Conservation (phyloP, 306 rosid genomes). For the Pyrus betulifolia region DNA sequence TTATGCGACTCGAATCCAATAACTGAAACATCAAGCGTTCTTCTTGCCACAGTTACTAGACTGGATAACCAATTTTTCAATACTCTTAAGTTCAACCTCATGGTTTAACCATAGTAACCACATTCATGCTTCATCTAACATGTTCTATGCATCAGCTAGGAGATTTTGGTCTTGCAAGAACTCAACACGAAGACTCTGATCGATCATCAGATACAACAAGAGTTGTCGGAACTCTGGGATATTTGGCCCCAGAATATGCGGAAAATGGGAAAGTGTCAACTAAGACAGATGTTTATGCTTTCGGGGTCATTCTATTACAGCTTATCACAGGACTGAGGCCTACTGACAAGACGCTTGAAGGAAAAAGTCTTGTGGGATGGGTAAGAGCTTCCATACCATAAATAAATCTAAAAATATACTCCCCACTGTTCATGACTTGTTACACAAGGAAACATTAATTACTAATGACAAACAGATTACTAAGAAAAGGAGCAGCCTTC, state of each 20-base stretch:
- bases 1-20: not conserved
- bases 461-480: not conserved
- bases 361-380: slow-evolving; percentile 89
- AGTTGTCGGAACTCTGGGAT: slow-evolving; percentile 79
- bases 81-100: not conserved
- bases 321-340: slow-evolving; percentile 73
- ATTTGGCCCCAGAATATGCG: slow-evolving; percentile 91
- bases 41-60: not conserved
- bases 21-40: not conserved
- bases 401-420: not conserved
- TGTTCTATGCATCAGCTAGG: slow-evolving; percentile 46
- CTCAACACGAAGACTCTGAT: slow-evolving; percentile 38
- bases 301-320: slow-evolving; percentile 75
- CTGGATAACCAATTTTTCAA: not conserved
- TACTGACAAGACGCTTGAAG: slow-evolving; percentile 63
- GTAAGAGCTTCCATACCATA: slow-evolving; percentile 34
- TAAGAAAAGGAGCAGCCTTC: not conserved
- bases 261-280: slow-evolving; percentile 76
- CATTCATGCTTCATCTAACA: slow-evolving; percentile 11
- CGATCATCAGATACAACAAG: slow-evolving; percentile 49
- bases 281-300: slow-evolving; percentile 81
- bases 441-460: not conserved
- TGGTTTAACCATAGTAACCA: not conserved
- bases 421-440: not conserved
- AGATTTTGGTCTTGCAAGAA: slow-evolving; percentile 84